These are phyloP conservation scores for Stephanodiscus triporus DNA, from an alignment of 108 stramenopile genomes.

Conservation along the genomic window DNA sequence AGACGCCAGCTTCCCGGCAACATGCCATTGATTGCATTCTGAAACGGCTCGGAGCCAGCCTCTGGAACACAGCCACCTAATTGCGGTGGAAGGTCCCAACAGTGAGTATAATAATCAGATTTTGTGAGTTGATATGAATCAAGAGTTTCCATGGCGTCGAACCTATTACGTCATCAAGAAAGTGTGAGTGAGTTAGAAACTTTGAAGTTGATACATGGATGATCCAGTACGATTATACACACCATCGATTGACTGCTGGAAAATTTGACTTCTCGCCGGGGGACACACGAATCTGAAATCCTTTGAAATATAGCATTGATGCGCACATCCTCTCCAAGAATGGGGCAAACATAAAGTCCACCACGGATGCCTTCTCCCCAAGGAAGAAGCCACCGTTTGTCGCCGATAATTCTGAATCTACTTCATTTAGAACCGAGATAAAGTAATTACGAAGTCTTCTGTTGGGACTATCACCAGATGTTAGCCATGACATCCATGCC, in stretches of 20 bases:
- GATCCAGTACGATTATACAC: background rate
- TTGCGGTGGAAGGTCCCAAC: constrained; percentile 96
- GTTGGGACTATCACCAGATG: constrained; percentile 51
- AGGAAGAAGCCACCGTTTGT: constrained; percentile 84
- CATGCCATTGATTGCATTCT: constrained; percentile 71
- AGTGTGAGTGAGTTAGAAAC: background rate
- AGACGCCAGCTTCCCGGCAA: constrained; percentile 75
- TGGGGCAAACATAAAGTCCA: constrained; percentile 86
- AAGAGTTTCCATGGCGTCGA: constrained; percentile 91
- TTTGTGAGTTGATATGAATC: constrained; percentile 85
- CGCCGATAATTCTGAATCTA: constrained; percentile 65
- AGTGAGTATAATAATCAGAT: constrained; percentile 92
- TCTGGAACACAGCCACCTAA: constrained; percentile 87
- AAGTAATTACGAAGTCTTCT: constrained; percentile 53
- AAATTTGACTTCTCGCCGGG: constrained; percentile 57
- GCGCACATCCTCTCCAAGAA: constrained; percentile 92
- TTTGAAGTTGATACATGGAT: background rate
- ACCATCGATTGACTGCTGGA: constrained; percentile 84
- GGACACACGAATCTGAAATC: constrained; percentile 80
- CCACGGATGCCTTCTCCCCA: constrained; percentile 67
- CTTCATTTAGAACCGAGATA: constrained; percentile 58
- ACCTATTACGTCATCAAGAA: constrained; percentile 33
- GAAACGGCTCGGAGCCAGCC: constrained; percentile 60
- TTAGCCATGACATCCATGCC: constrained; percentile 92
- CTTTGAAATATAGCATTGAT: constrained; percentile 89